Evolutionary conservation across 208 protist genomes (phyloP), one percentile per base, ranked within the genome.

Genomic region (Acanthamoeba culbertsoni): DNA sequence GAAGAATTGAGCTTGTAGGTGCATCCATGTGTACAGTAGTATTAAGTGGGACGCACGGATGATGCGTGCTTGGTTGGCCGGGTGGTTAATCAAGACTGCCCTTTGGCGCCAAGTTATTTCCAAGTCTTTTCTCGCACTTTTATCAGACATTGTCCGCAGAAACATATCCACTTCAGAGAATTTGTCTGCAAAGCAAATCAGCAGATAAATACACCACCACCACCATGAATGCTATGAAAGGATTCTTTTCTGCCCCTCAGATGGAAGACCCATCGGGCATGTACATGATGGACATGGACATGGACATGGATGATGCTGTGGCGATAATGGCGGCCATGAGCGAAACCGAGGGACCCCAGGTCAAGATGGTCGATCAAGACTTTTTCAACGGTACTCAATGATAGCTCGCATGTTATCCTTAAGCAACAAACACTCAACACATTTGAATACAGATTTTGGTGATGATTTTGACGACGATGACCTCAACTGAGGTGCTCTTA

Each of bases 251-350:
- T 5, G 71, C 65, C 35, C 65, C 71, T 31, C 71, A 79, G 35
- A 79, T 79, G 71, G 71, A 79, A 0, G 71, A 79, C 26, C 71
- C 71, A 18, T 71, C 62, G 35, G 65, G 65, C 55, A 71, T 71
- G 71, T 79, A 79, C 40, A 51, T 51, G 35, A 79, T 79, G 71
- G 71, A 79, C 18, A 79, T 79, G 71, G 71, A 79, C 71, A 79
- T 79, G 71, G 71, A 79, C 40, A 18, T 37, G 26, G 71, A 79
- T 28, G 71, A 79, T 79, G 71, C 71, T 33, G 71, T 53, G 10
- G 71, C 71, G 16, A 79, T 79, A 23, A 79, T 79, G 40, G 42
- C 71, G 40, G 71, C 71, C 5, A 79, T 79, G 71, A 16, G 33
- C 1, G 71, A 79, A n/a, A 35, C 35, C 31, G 71, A 79, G 33